These are phyloP conservation scores for Flaveria sonorensis DNA, from an alignment of 129 eudicot species.

Conservation along the genomic window DNA sequence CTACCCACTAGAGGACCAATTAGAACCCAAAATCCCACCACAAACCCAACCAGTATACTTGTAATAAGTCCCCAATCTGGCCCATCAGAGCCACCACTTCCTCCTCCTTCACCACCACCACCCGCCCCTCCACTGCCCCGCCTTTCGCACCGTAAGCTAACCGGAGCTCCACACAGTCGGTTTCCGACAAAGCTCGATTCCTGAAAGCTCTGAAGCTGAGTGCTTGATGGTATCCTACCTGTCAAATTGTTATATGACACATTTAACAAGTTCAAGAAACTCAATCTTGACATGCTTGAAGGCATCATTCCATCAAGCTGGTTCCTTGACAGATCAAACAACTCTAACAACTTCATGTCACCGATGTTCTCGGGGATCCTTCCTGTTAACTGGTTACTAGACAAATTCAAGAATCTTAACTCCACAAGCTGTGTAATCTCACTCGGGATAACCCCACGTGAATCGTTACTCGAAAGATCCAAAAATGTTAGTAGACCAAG, in stretches of 20 bases:
- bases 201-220: conserved; percentile 34
- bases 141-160: conserved; percentile 25
- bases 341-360: conserved; percentile 40
- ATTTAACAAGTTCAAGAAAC: conserved; percentile 30
- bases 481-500: conserved; percentile 27
- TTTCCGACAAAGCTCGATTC: conserved; percentile 39
- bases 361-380: conserved; percentile 42
- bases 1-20: conserved; percentile 29
- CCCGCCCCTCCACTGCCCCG: background rate
- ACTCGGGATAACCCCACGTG: conserved; percentile 37
- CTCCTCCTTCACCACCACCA: background rate
- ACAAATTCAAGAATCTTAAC: conserved; percentile 36
- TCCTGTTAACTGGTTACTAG: conserved; percentile 40
- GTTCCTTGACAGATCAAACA: conserved; percentile 42
- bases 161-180: conserved; percentile 34
- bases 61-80: conserved; percentile 29
- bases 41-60: conserved; percentile 21
- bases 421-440: conserved; percentile 32
- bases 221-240: conserved; percentile 35
- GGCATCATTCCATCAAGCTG: conserved; percentile 35
- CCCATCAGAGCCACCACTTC: background rate
- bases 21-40: conserved; percentile 37
- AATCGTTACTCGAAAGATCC: conserved; percentile 40
- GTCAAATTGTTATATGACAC: conserved; percentile 34
- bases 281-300: conserved; percentile 28